Evolutionary conservation across 108 stramenopile genomes (phyloP).

Genomic region (Parietichytrium sp.): DNA sequence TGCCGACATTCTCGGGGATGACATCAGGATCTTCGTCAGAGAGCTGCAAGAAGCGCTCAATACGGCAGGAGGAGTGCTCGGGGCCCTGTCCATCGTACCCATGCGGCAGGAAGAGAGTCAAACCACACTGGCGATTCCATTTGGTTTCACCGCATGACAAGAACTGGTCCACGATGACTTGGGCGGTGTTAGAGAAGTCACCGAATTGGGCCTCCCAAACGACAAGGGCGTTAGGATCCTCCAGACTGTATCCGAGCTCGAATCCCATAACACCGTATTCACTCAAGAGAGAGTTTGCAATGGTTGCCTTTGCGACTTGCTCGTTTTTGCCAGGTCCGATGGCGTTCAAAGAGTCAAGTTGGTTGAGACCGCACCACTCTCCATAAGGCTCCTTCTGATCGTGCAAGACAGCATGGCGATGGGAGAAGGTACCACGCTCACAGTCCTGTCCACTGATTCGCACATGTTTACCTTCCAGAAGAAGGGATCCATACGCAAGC

Average conservation of each 20-base stretch:
- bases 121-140: conserved; percentile 93
- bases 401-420: conserved; percentile 93
- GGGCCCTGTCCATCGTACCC: conserved; percentile 99
- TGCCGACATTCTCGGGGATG: conserved; percentile 60
- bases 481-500: conserved; percentile 87
- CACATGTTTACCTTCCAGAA: conserved; percentile 92
- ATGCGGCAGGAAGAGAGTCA: conserved; percentile 91
- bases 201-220: conserved; percentile 99
- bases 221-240: conserved; percentile 89
- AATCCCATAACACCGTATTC: conserved; percentile 97
- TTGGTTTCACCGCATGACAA: conserved; percentile 95
- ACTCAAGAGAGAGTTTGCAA: conserved; percentile 80
- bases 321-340: neutral
- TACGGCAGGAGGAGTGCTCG: conserved; percentile 90
- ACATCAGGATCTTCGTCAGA: conserved; percentile 91
- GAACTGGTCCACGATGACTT: conserved; percentile 96
- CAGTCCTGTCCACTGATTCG: conserved; percentile 97
- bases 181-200: conserved; percentile 96
- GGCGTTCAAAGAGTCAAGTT: neutral
- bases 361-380: neutral
- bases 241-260: conserved; percentile 89
- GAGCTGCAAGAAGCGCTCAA: conserved; percentile 94
- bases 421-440: conserved; percentile 92
- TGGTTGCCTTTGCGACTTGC: neutral
- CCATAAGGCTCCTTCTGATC: conserved; percentile 67